Base-by-base conservation (phyloP, 2,329 filamentous ascomycete genomes). In the Exophiala aquamarina region DNA sequence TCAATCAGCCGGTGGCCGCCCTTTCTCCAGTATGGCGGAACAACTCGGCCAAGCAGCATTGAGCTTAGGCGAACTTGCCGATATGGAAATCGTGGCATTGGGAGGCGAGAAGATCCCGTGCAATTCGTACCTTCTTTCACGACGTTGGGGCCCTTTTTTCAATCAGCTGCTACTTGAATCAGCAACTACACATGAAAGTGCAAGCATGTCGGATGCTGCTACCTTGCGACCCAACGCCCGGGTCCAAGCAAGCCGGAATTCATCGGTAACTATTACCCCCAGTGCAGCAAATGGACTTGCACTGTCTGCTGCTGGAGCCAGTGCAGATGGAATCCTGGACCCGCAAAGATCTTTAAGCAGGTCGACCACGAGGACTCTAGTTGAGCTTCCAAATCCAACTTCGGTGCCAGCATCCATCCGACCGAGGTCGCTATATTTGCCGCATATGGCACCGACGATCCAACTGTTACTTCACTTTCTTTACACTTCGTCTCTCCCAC, bases 11-110 rank as follows among this genome's bases (percentile, higher is more conserved):
- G 88, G 88, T 17, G 91, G 91, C 3, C 80, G 91, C 14, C 81
- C 78, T 26, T 81, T 94, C 56, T 88, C 85, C 8, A 77, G 80
- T 26, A 86, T 87, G 10, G 91, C 91, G 1, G 86, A 94, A 59
- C 88, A 95, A 52, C 74, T 98, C 11, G 93, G 93, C 4, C 85
- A 88, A 56, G 82, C 89, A 65, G 87, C 89, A 0, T 73, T 95
- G 53, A 78, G 78, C 1, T 74, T 95, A 64, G 82, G 83, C n/a
- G 93, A 97, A 66, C 74, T 98, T 46, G 81, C 89, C 2, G 93
- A 98, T 60, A 98, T 98, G 93, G 93, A 97, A 62, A 88, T 98
- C 49, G 76, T 97, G 20, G 93, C 92, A 42, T 84, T 95, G 33
- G 87, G 87, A 15, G 92, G 92, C 17, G 92, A 96, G 64, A 82